phyloP scores from a whole-genome alignment of 129 eudicot genomes.

The Helichrysum umbraculigerum region DNA sequence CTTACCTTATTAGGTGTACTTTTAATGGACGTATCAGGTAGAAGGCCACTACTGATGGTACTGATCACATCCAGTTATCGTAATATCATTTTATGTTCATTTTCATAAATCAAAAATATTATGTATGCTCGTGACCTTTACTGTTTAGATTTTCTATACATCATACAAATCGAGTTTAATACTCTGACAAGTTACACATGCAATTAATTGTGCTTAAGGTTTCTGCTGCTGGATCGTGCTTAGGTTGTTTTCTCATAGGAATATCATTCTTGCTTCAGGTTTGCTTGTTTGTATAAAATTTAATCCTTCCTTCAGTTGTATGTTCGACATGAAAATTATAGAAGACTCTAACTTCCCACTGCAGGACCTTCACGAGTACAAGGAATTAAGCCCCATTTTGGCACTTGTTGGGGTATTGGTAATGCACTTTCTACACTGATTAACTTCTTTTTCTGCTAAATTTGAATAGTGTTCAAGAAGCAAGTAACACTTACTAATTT shows the following conservation, averaged over 20 bases:
- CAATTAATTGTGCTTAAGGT: neutral
- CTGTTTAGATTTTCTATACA: no score
- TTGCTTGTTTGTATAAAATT: no score
- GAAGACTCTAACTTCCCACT: neutral
- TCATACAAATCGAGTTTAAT: no score
- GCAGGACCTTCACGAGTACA: slow-evolving; percentile 42
- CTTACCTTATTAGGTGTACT: slow-evolving; percentile 62
- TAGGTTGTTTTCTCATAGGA: no score
- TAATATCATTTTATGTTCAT: no score
- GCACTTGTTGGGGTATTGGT: slow-evolving; percentile 86
- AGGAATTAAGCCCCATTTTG: slow-evolving; percentile 60
- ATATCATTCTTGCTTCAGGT: no score
- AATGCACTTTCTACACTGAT: slow-evolving; percentile 29
- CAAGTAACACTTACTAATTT: no score
- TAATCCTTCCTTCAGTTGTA: neutral
- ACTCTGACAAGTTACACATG: no score
- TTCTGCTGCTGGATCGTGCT: no score
- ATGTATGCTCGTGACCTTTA: no score
- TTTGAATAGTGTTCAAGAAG: no score
- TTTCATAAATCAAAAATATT: no score
- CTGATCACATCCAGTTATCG: neutral
- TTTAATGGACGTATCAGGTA: slow-evolving; percentile 80
- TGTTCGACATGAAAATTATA: neutral
- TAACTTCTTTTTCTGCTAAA: neutral
- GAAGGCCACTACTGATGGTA: slow-evolving; percentile 75